Base-by-base conservation (phyloP, 192 early-diverging fungal species). In the Thamnidium elegans region DNA sequence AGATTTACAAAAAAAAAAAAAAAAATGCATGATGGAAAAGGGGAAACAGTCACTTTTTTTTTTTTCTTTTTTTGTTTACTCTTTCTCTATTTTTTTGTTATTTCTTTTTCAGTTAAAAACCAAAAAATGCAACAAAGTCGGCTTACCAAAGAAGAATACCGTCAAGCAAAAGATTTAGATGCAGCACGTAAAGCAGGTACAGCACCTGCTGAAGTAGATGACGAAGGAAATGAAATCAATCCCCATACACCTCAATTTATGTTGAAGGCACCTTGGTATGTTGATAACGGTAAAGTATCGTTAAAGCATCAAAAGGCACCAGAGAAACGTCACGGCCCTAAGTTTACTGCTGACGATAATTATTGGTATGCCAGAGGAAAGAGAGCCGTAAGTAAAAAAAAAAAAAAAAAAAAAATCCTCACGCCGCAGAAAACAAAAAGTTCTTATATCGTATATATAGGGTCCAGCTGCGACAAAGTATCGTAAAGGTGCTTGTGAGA, bases 191-290 rank as follows among this genome's bases (percentile, higher is more conserved):
- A 96, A 70, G 95, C 96, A 7, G 92, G 92, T 65, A 93, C 91
- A 31, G 91, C 91, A 9, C 88, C 92, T 20, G 86, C 92, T 15
- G 92, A 90, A 53, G 75, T 88, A 3, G 92, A 94, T 75, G 89
- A 88, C 23, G 88, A 91, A 44, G 98, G 96, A 42, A 87, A 87
- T 21, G 91, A 92, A 67, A 98, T 99, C 81, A 99, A 99, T 72
- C 98, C 98, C 17, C 96, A 99, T 71, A 98, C 97, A 51, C 98
- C 98, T 5, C 86, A 96, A 61, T 98, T 91, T 75, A 98, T 97
- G 78, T 87, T 92, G 10, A 86, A 96, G 46, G 94, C 94, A 50
- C 97, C 97, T 69, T 99, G 95, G 91, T 93, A 93, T 71, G 77
- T 93, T 48, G 87, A 90, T 68, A 87, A 87, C 13, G 92, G 91